These are phyloP conservation scores for Paramecium sonneborni DNA, from an alignment of 73 alveolate species.

Conservation along the genomic window DNA sequence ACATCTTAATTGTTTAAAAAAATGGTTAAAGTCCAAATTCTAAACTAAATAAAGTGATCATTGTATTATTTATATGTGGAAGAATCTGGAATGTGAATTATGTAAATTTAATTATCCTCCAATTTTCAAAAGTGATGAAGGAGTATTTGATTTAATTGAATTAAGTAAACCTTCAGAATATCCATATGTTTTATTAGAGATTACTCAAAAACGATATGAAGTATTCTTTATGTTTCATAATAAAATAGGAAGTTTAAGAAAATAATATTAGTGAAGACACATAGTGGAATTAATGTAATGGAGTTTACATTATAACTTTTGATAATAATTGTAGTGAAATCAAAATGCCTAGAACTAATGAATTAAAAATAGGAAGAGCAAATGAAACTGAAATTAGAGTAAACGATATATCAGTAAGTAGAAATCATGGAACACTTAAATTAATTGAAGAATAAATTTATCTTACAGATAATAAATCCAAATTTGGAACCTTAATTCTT, in stretches of 20 bases:
- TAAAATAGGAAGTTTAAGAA: not conserved
- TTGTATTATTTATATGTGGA: constrained; percentile 52
- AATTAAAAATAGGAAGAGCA: constrained; percentile 71
- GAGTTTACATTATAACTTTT: constrained; percentile 20
- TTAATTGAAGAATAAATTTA: constrained; percentile 68
- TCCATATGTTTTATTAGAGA: not conserved
- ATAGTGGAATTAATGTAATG: constrained; percentile 45
- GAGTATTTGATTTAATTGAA: constrained; percentile 38
- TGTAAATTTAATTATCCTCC: constrained; percentile 57
- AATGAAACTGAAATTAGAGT: constrained; percentile 74
- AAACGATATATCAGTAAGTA: constrained; percentile 74
- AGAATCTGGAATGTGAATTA: constrained; percentile 63
- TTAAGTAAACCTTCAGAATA: constrained; percentile 51
- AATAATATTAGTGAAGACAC: not conserved
- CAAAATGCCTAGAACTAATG: not conserved
- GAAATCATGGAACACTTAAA: constrained; percentile 68
- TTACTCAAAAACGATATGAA: not conserved
- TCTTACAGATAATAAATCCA: constrained; percentile 67
- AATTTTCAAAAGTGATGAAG: constrained; percentile 56
- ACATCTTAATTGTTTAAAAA: constrained; percentile 71
- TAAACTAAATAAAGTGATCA: constrained; percentile 24
- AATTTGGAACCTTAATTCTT: constrained; percentile 50
- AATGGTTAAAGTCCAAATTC: constrained; percentile 66
- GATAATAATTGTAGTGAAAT: not conserved
- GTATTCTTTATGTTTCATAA: not conserved